Evolutionary conservation across 2,329 filamentous ascomycete genomes (phyloP), one percentile per base, ranked within the genome.

Genomic region (Ceratocystiopsis brevicomis): DNA sequence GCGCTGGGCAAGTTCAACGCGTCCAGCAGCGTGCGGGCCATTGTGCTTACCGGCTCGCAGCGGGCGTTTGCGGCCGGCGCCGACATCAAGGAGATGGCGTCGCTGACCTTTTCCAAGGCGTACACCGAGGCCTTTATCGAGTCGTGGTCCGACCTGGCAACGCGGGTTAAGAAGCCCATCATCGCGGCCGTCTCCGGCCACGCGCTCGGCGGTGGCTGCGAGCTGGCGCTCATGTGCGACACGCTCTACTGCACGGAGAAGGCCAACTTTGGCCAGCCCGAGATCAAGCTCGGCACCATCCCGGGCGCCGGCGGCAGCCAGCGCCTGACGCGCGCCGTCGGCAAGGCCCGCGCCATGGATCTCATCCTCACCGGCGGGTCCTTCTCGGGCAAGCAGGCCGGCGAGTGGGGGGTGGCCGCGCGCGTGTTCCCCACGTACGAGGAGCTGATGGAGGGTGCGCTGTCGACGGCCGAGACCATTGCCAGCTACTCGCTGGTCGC

Each of bases 1-100:
- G 83, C 83, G 33, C 72, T 94, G 44, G 63, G 63, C 48, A 68
- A 73, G 46, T 76, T 87, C 62, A 81, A 88, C 56, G 60, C 68
- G 40, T 76, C 81, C 49, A 69, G 78, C 45, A 67, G 71, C 32
- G 79, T 86, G 50, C 73, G 75, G 11, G 80, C 79, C 52, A 84
- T 93, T 53, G 62, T 98, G 46, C 68, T 98, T 46, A 95, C 90
- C 1, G 90, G 90, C 44, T 92, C 81, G 39, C 69, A 85, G 51
- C 85, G 80, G 61, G 87, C 88, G 37, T 98, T 95, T 57, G 88
- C 88, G 30, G 88, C 90, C 38, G 90, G 90, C 42, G 90, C 90
- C 48, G 90, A 98, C 62, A 98, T 98, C 67, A 96, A 96, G 63
- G 90, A 98, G 64, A 98, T 98, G 90, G 82, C 85, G 30, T 78